Base-by-base conservation (phyloP, 768 basidiomycete species). In the Leccinum disarticulatum region DNA sequence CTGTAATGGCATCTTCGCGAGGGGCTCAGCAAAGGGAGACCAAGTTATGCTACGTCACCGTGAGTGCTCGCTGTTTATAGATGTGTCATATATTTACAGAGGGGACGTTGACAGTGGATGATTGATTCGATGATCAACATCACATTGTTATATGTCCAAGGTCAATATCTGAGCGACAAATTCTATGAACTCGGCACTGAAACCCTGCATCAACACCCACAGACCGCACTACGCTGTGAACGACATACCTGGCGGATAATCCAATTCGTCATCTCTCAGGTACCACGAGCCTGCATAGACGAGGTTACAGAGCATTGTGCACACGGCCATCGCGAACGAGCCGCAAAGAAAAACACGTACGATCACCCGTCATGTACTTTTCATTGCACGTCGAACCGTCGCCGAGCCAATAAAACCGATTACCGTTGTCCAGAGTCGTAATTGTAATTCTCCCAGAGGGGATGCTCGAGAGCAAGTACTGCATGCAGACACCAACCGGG, bases 381-480 rank as follows among this genome's bases (percentile, higher is more conserved):
- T 87, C 86, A 64, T 86, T 80, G 58, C 83, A 86, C 47, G 19
- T 77, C 76, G 61, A 65, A 15, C 87, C 85, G 56, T 86, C 80
- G 1, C 87, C 86, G 6, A 87, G 75, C 82, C 83, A 88, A 58
- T 81, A 75, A 62, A 87, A 77, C 6, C 81, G 70, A 63, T 85
- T 85, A 55, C 70, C 67, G 7, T 56, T 74, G 56, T 82, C 80
- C 4, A 80, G 65, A 6, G 57, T 86, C 80, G 59, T 83, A 86
- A 49, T 77, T 76, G 60, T 76, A 87, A 63, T 87, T 86, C 60
- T 88, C 87, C 85, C 85, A 87, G 6, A 86, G 80, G 3, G 85
- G 86, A 66, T 83, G 69, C 36, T 73, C 72, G 6, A 88, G 68
- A 2, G 80, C 77, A 27, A 75, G 77, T 6, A 76, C 70, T 1